Conservation (phyloP, 129 eudicot genomes). For the Daucus carota region DNA sequence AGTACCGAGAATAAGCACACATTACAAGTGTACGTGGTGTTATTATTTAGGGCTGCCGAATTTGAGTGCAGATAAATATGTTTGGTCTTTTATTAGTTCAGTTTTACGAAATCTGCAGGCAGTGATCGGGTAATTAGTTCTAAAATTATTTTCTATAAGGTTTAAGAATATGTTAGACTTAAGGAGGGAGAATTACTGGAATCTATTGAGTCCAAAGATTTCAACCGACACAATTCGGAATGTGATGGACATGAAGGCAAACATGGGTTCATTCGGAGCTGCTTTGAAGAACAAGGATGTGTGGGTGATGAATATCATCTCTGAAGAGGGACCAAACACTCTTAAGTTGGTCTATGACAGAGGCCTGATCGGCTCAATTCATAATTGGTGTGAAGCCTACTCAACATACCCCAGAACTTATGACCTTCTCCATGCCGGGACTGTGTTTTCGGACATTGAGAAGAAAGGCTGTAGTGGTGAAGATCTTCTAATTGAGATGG, state of each 20-base stretch:
- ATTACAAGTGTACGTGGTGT: too few relatives aligned
- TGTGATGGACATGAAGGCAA: slow-evolving; percentile 97
- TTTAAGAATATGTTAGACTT: too few relatives aligned
- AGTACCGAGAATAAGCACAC: too few relatives aligned
- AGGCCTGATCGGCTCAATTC: slow-evolving; percentile 87
- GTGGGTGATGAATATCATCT: slow-evolving; percentile 99
- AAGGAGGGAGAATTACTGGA: slow-evolving; percentile 75
- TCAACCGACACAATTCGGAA: slow-evolving; percentile 73
- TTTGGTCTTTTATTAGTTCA: too few relatives aligned
- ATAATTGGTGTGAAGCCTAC: slow-evolving; percentile 98
- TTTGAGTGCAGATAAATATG: too few relatives aligned
- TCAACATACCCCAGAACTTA: slow-evolving; percentile 96
- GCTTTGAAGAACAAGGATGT: slow-evolving; percentile 82
- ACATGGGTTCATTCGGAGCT: slow-evolving; percentile 95
- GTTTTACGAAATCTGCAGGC: too few relatives aligned
- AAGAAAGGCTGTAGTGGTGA: slow-evolving; percentile 92
- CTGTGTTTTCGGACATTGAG: slow-evolving; percentile 81
- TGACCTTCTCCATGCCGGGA: slow-evolving; percentile 90
- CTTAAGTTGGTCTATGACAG: slow-evolving; percentile 81
- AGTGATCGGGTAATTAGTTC: too few relatives aligned
- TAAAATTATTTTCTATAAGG: too few relatives aligned
- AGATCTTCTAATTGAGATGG: slow-evolving; percentile 85
- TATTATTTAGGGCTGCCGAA: too few relatives aligned
- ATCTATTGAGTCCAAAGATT: slow-evolving; percentile 74
- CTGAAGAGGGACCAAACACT: too few relatives aligned